phyloP scores from a whole-genome alignment of 2,329 filamentous ascomycete species.

The Fusarium torulosum region DNA sequence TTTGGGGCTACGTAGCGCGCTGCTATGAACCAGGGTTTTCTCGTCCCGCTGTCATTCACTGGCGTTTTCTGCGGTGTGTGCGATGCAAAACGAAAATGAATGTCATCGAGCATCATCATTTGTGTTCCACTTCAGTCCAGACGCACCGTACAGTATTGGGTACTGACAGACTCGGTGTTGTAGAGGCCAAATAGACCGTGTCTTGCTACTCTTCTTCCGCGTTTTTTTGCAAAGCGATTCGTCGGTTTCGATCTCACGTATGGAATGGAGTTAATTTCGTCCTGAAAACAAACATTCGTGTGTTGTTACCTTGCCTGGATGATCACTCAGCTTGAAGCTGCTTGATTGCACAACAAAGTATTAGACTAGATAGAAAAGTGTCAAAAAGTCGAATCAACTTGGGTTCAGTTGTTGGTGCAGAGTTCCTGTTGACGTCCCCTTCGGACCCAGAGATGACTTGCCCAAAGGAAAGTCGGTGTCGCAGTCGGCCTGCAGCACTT shows the following conservation, averaged over 20 bases:
- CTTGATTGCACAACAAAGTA: neutral
- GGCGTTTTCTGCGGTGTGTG: constrained; percentile 15
- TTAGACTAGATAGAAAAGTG: neutral
- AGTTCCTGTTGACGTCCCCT: neutral
- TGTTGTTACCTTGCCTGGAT: neutral
- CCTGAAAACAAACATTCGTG: constrained; percentile 33
- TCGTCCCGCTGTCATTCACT: constrained; percentile 12
- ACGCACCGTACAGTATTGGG: neutral
- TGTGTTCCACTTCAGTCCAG: constrained; percentile 10
- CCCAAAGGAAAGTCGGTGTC: constrained; percentile 3
- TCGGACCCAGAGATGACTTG: neutral
- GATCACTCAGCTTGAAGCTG: neutral
- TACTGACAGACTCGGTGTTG: neutral
- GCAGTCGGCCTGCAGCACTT: constrained; percentile 1
- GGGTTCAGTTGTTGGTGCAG: neutral
- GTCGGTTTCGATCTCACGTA: neutral
- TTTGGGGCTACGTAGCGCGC: constrained; percentile 5
- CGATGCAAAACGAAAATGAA: constrained; percentile 3
- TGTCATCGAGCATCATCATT: neutral
- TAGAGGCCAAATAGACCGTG: neutral
- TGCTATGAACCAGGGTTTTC: constrained; percentile 2
- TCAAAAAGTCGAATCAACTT: neutral
- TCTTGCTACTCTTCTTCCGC: neutral
- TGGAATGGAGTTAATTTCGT: constrained; percentile 25
- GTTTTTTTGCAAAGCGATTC: neutral